These are phyloP conservation scores for Phytophthora citrophthora DNA, from an alignment of 352 stramenopile species.

Conservation along the genomic window DNA sequence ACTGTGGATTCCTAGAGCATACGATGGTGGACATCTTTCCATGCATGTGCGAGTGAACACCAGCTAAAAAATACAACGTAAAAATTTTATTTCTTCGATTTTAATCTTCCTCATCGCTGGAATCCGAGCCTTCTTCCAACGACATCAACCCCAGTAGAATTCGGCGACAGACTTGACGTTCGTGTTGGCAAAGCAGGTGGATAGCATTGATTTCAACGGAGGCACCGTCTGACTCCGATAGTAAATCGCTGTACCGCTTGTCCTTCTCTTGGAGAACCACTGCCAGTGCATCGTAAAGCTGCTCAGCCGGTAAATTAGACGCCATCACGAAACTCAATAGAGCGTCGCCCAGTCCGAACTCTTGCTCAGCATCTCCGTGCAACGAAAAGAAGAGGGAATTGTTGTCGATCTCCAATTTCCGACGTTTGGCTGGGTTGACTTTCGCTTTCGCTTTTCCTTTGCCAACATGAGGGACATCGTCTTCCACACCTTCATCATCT, in stretches of 20 bases:
- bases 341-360: slow-evolving; percentile 71
- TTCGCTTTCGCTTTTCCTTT: slow-evolving; percentile 34
- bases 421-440: slow-evolving; percentile 48
- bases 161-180: slow-evolving; percentile 64
- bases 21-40: slow-evolving; percentile 38
- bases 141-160: slow-evolving; percentile 68
- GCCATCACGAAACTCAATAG: slow-evolving; percentile 72
- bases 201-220: slow-evolving; percentile 25
- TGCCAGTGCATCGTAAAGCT: slow-evolving; percentile 69
- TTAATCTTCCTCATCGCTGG: slow-evolving; percentile 46
- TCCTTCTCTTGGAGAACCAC: slow-evolving; percentile 69
- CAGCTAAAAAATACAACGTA: slow-evolving; percentile 40
- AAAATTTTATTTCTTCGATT: background rate
- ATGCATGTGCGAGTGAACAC: slow-evolving; percentile 53
- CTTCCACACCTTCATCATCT: slow-evolving; percentile 26
- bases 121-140: slow-evolving; percentile 61
- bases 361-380: slow-evolving; percentile 47
- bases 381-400: slow-evolving; percentile 59
- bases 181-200: slow-evolving; percentile 44
- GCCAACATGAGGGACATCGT: slow-evolving; percentile 11
- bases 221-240: slow-evolving; percentile 31
- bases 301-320: slow-evolving; percentile 54
- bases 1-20: slow-evolving; percentile 50
- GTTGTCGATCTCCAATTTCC: slow-evolving; percentile 42
- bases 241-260: slow-evolving; percentile 61